Percentiles rank a stretch among this genome's conserved stretches.
These are phyloP conservation scores for Pleodorina starrii DNA, from an alignment of 139 green algal genomes.

Conservation along the genomic window DNA sequence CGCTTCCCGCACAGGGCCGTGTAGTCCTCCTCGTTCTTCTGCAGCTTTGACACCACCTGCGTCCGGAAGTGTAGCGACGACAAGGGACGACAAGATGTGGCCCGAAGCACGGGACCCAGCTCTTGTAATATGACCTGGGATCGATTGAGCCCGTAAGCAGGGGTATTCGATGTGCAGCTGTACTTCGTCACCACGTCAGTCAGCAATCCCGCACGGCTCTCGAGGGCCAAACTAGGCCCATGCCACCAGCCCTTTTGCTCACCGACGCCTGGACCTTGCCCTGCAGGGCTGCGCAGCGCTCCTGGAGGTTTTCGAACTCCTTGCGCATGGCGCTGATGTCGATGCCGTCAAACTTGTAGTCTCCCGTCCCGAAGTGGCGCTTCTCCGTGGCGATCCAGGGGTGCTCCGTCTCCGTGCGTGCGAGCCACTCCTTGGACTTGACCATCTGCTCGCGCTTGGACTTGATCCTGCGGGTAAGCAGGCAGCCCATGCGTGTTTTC, in stretches of 20 bases:
- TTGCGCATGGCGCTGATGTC: slow-evolving; percentile 41
- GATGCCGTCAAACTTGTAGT: slow-evolving; percentile 83
- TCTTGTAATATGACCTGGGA: too few species aligned
- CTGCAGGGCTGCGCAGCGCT: slow-evolving; percentile 52
- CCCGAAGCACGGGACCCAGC: too few species aligned
- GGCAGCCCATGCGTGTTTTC: too few species aligned
- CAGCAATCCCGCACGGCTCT: too few species aligned
- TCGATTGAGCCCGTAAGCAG: too few species aligned
- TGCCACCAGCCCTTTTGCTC: neutral
- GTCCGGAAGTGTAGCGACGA: too few species aligned
- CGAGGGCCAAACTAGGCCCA: too few species aligned
- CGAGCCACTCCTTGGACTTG: slow-evolving; percentile 45
- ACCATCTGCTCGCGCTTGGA: slow-evolving; percentile 32
- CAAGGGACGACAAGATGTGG: too few species aligned
- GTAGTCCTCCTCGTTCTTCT: slow-evolving; percentile 93
- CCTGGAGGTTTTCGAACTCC: slow-evolving; percentile 37
- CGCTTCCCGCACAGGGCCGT: slow-evolving; percentile 83
- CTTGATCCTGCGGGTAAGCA: slow-evolving; percentile 38
- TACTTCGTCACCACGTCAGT: too few species aligned
- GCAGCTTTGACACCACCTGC: slow-evolving; percentile 90
- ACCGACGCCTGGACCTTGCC: slow-evolving; percentile 58
- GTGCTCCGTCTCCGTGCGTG: slow-evolving; percentile 75
- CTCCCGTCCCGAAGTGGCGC: slow-evolving; percentile 60
- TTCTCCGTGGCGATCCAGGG: slow-evolving; percentile 87
- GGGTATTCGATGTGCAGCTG: too few species aligned